Evolutionary conservation across 257 asterid species (phyloP).

Genomic region (Ligustrum vulgare): DNA sequence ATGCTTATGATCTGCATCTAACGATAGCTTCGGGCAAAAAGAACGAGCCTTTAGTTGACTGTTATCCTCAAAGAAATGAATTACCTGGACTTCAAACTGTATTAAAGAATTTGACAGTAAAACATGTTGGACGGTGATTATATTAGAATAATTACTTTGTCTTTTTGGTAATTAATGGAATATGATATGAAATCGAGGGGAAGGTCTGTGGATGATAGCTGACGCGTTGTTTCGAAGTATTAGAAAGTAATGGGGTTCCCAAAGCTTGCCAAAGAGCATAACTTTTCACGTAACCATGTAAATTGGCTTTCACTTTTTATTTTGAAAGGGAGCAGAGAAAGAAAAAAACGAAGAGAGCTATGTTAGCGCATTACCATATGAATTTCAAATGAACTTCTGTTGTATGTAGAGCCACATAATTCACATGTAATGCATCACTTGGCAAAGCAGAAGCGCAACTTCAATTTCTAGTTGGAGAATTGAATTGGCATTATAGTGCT

Average conservation of each 20-base stretch:
- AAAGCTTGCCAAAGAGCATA: too few relatives aligned
- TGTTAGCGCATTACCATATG: neutral
- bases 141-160: neutral
- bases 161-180: neutral
- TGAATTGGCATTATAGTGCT: neutral
- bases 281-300: too few relatives aligned
- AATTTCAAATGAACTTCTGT: neutral
- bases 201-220: neutral
- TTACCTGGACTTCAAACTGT: neutral
- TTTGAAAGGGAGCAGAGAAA: neutral
- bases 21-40: neutral
- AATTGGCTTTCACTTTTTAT: too few relatives aligned
- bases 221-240: too few relatives aligned
- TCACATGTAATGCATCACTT: neutral
- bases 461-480: neutral
- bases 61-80: neutral
- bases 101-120: neutral
- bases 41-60: neutral
- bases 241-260: too few relatives aligned
- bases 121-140: neutral
- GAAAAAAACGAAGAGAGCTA: too few relatives aligned
- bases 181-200: neutral
- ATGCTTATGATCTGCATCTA: slow-evolving; percentile 8
- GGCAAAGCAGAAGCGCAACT: neutral
- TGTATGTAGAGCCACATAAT: neutral